Evolutionary conservation across 139 green algal species (phyloP).

Genomic region (Eudorina sp.): DNA sequence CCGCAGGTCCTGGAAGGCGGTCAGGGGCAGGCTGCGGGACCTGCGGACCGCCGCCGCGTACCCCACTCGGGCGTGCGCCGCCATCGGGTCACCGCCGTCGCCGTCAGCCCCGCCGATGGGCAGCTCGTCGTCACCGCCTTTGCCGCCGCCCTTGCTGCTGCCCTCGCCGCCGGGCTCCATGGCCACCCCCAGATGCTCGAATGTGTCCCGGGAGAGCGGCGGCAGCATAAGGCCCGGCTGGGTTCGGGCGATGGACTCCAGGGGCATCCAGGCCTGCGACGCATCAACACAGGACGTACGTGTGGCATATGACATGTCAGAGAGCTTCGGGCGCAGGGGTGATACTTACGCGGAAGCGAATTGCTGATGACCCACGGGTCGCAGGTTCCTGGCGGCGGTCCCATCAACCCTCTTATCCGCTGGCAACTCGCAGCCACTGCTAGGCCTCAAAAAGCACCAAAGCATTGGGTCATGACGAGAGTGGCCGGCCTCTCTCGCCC

Average conservation of each 20-base stretch:
- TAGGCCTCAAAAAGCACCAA: background rate
- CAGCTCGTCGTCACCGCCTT: background rate
- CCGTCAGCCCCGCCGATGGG: background rate
- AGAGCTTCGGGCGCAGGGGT: too few relatives aligned
- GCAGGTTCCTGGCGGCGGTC: too few relatives aligned
- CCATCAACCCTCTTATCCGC: too few relatives aligned
- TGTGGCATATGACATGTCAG: background rate
- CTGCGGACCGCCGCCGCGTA: background rate
- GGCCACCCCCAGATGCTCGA: conserved; percentile 3
- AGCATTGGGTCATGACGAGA: background rate
- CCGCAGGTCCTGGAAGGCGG: background rate
- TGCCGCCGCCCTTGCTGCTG: background rate
- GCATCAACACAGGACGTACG: background rate
- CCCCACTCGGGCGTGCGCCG: too few relatives aligned
- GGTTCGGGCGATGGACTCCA: background rate
- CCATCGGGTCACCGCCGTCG: background rate
- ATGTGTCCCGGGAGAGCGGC: conserved; percentile 1
- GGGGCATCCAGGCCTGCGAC: conserved; percentile 28
- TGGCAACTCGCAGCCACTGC: background rate
- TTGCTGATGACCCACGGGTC: too few relatives aligned
- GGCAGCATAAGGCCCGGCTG: conserved; percentile 31
- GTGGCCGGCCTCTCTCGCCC: background rate
- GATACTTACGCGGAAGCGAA: too few relatives aligned
- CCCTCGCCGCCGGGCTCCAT: background rate
- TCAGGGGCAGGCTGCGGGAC: background rate